phyloP scores from a whole-genome alignment of 371 early-diverging fungal genomes.

The Parasitella parasitica region DNA sequence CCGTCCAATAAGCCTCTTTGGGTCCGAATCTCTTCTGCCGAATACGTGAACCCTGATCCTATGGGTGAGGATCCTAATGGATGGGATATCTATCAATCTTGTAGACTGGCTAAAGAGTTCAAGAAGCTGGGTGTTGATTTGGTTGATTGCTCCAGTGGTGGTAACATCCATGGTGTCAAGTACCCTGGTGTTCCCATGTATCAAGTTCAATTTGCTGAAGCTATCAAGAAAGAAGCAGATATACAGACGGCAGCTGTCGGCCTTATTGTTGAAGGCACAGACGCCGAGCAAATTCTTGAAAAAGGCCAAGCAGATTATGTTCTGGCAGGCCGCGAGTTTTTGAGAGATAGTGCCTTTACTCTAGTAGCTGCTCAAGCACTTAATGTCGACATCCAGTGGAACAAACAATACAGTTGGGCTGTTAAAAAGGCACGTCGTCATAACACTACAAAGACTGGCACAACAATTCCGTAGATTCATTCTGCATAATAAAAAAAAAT shows the following conservation, averaged over 20 bases:
- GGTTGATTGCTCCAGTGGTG: conserved; percentile 75
- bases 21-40: conserved; percentile 75
- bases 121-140: conserved; percentile 70
- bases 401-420: conserved; percentile 23
- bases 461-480: neutral
- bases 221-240: conserved; percentile 61
- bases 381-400: conserved; percentile 9
- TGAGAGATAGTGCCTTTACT: conserved; percentile 71
- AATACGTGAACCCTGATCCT: conserved; percentile 48
- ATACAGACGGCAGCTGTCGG: conserved; percentile 76
- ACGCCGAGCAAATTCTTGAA: conserved; percentile 71
- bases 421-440: conserved; percentile 21
- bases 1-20: conserved; percentile 78
- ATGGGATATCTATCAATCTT: conserved; percentile 70
- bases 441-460: neutral
- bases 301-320: conserved; percentile 71
- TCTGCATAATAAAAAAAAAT: neutral
- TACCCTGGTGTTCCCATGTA: conserved; percentile 59
- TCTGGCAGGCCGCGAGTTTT: conserved; percentile 71
- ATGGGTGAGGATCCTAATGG: conserved; percentile 35
- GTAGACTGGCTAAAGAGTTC: conserved; percentile 54
- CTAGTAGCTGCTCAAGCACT: conserved; percentile 15
- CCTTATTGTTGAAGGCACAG: conserved; percentile 59
- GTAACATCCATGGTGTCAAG: conserved; percentile 44
- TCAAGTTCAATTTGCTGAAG: conserved; percentile 62